Base-by-base conservation (phyloP, 805 yeast species). In the Myxozyma vanderwaltii region DNA sequence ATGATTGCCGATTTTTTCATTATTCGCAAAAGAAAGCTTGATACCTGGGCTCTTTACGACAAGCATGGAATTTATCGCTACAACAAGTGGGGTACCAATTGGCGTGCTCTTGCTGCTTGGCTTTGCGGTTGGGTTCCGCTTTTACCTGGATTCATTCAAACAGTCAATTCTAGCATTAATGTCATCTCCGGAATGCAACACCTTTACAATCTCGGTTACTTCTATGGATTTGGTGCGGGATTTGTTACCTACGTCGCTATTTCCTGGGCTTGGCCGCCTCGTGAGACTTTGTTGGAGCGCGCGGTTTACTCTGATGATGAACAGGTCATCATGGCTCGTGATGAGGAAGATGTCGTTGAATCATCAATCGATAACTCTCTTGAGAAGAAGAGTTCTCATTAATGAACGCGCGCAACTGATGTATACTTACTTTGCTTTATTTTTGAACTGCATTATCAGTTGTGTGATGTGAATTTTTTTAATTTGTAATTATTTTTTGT, bases 81-180 rank as follows among this genome's bases (percentile, higher is more conserved):
- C 67, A 69, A 68, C 63, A 65, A 72, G 36, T 63, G 40, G 27
- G 84, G 84, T 6, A 54, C 75, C 59, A 79, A 80, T 67, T 75
- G 75, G 74, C 72, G 79, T 64, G 76, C 76, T 10, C 53, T 77
- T 13, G 51, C 70, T 7, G 71, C 77, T n/a, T 79, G 79, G 76
- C 36, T 72, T 5, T 61, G 52, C 36, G 74, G 72, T 47, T 59
- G 63, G 63, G 48, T 62, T 40, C 65, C 65, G 21, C 52, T 59
- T 15, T 33, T 59, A 19, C 65, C 65, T 17, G 65, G 65, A 7
- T 59, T 62, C 51, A n/a, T 62, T 26, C 56, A 55, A 31, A 54
- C 36, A 19, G 65, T 61, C 33, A 58, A 51, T 46, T 17, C n/a
- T 5, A 39, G 38, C 40, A 55, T 58, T 31, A 12, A 10, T 8